Base-by-base conservation (phyloP, 352 stramenopile genomes). In the Globisporangium takayamanum region DNA sequence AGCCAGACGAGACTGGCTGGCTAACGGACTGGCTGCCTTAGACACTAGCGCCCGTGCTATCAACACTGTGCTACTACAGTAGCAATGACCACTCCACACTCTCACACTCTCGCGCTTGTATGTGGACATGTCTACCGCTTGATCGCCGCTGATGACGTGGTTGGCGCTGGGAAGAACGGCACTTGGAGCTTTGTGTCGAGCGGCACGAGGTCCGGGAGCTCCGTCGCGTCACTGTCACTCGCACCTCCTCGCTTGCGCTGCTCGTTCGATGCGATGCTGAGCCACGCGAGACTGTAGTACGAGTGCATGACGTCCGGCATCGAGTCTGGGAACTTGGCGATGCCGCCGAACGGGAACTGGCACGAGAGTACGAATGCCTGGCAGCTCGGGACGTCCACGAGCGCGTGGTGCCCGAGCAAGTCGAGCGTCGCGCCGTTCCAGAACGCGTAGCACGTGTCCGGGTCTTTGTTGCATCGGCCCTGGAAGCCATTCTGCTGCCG, bases 361-460 rank as follows among this genome's bases (percentile, higher is more conserved):
- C 89, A 97, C 39, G 80, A 87, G 53, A 88, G 67, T 25, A 97
- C 79, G 44, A 97, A 97, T 42, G 67, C 37, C 22, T 74, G 73
- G 56, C 80, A 92, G 55, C 69, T 78, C 5, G 72, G 67, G 22
- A 84, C 55, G 62, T 97, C 81, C 20, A 96, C 87, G 15, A 96
- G 67, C 12, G 75, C 73, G 63, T 94, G 74, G 50, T 83, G 82
- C 46, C 74, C 87, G 18, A 97, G 69, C 33, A 96, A 52, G 28
- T 90, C 68, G 37, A 97, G 70, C 33, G 87, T 91, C n/a, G 87
- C 88, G 26, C 91, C 91, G 55, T 96, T 84, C 90, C 91, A 97
- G 63, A 97, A 97, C 5, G 88, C 88, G 60, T 97, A 97, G 71
- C 91, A 97, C 15, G 77, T 90, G 68, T 97, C 91, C 0, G 84